Evolutionary conservation across 164 flowering plant genomes (phyloP), one percentile per base, ranked within the genome.

Genomic region (Aristolochia fimbriata): DNA sequence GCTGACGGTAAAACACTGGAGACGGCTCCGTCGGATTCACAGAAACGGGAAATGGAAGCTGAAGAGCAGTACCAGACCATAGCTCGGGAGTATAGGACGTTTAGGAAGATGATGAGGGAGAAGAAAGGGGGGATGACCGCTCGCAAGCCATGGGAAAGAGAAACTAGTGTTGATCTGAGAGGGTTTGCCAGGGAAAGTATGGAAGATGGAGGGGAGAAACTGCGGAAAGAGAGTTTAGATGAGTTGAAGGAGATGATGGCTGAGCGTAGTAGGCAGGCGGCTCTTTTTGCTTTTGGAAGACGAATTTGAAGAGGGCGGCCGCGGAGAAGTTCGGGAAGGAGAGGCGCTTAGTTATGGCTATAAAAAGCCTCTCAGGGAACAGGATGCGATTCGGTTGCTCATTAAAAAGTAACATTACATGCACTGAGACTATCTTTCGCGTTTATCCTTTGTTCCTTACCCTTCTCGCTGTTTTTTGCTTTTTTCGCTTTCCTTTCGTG

Each of bases 61-160:
- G 88, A 86, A 30, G 22, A 70, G 46, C 77, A 76, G 24, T 87
- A 84, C 64, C 76, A 58, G 47, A 73, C 74, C 51, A 45, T 86
- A 8, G 66, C 73, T 19, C 64, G 66, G 2, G 96, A 93, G 65
- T 90, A 82, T 78, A 77, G 58, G 62, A 65, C 51, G 33, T 72
- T 92, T 65, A 72, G 23, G 19, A 79, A 62, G 71, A 59, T 41
- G 24, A 56, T 70, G 25, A 43, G 20, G 55, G 66, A 27, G 27
- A 43, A 6, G 22, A 64, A 60, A 51, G 70, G 57, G 25, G 62
- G 13, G 15, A 46, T 63, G 69, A 59, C 78, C 74, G 76, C 79
- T 41, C 94, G 97, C 49, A 77, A 60, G 81, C 98, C 98, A 9
- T 93, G 97, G 98, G 96, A 89, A 77, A 65, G 85, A 15, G 57